phyloP scores from a whole-genome alignment of 2,329 filamentous ascomycete genomes.

The Claviceps capensis region DNA sequence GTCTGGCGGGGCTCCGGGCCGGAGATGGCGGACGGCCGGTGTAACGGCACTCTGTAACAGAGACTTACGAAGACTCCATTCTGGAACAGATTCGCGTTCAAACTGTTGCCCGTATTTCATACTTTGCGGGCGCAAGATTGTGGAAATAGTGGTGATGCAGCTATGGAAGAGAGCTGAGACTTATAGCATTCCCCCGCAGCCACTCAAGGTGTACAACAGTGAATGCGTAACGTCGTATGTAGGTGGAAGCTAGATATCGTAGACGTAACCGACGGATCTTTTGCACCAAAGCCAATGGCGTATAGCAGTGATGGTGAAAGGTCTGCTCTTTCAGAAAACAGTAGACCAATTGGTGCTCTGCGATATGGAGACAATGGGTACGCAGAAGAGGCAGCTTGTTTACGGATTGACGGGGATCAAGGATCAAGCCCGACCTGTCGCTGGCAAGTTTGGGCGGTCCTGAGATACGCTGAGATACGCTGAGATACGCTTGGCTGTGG shows the following conservation, averaged over 20 bases:
- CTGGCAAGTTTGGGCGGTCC: background rate
- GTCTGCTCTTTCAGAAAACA: background rate
- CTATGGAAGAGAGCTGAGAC: background rate
- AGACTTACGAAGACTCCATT: constrained; percentile 61
- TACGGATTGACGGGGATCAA: too few species aligned
- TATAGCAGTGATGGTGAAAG: background rate
- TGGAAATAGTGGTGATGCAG: background rate
- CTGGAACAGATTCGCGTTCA: constrained; percentile 61
- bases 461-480: background rate
- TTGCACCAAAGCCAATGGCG: background rate
- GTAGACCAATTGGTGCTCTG: background rate
- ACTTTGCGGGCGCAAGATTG: background rate
- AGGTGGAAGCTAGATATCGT: background rate
- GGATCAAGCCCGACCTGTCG: background rate
- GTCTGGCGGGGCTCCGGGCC: background rate
- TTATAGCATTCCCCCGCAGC: background rate
- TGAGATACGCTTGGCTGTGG: background rate
- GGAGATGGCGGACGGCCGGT: background rate
- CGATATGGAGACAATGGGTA: background rate
- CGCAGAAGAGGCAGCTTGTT: background rate
- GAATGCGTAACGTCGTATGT: background rate
- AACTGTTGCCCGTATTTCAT: constrained; percentile 41
- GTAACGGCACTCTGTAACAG: background rate
- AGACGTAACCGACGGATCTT: background rate
- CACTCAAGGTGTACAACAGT: background rate